phyloP scores from a whole-genome alignment of 768 basidiomycete genomes.

The Termitomyces sp. region DNA sequence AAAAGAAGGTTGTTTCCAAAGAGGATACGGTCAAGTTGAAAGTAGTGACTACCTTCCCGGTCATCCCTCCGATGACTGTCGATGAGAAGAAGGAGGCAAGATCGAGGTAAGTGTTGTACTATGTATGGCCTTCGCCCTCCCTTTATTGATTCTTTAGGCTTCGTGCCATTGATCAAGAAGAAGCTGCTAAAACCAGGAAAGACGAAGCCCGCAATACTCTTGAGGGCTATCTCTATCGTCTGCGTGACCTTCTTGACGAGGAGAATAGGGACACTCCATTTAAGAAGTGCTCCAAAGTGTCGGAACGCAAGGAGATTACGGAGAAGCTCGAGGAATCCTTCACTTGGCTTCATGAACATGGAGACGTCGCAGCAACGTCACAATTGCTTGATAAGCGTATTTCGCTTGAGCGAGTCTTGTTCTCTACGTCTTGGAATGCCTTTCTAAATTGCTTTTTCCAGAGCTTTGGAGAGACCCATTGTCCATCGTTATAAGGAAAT shows the following conservation, averaged over 20 bases:
- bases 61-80: slow-evolving; percentile 70
- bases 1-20: slow-evolving; percentile 33
- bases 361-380: slow-evolving; percentile 74
- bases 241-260: slow-evolving; percentile 77
- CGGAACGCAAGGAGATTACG: slow-evolving; percentile 64
- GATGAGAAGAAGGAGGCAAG: slow-evolving; percentile 72
- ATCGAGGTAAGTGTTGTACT: slow-evolving; percentile 49
- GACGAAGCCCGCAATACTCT: slow-evolving; percentile 91
- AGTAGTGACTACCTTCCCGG: slow-evolving; percentile 56
- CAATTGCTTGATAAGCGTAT: slow-evolving; percentile 72
- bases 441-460: slow-evolving; percentile 23
- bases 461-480: slow-evolving; percentile 75
- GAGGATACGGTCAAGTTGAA: slow-evolving; percentile 67
- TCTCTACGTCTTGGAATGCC: neutral
- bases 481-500: slow-evolving; percentile 88
- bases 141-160: slow-evolving; percentile 42
- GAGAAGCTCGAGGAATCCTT: slow-evolving; percentile 70
- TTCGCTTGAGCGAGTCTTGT: slow-evolving; percentile 70
- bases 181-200: slow-evolving; percentile 67
- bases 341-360: slow-evolving; percentile 80
- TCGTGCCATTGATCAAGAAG: slow-evolving; percentile 70
- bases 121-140: neutral
- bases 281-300: slow-evolving; percentile 73
- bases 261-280: slow-evolving; percentile 67
- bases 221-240: slow-evolving; percentile 89